A percentile compares a stretch with the other conserved stretches of the same genome.
phyloP scores from a whole-genome alignment of 176 grass and related monocot species.

The Phyllostachys edulis region DNA sequence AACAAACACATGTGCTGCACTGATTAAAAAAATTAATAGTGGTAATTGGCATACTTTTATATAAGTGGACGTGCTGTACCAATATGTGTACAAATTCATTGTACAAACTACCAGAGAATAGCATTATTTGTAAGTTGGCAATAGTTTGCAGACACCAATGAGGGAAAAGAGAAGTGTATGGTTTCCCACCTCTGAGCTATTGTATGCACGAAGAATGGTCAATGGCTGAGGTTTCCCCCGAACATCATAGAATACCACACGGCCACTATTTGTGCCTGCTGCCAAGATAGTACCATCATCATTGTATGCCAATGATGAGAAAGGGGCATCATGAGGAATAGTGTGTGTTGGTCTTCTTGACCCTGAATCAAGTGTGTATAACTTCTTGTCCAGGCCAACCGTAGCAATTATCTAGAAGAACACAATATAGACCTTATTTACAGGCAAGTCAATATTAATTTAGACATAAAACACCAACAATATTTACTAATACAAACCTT shows the following conservation, averaged over 20 bases:
- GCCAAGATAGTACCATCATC: constrained; percentile 88
- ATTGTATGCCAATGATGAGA: constrained; percentile 88
- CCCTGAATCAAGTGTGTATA: constrained; percentile 68
- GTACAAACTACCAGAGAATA: constrained; percentile 5
- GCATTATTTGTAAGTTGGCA: neutral
- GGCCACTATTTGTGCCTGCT: constrained; percentile 89
- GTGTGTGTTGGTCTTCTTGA: constrained; percentile 74
- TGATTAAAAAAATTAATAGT: neutral
- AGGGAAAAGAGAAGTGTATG: neutral
- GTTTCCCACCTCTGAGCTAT: constrained; percentile 78
- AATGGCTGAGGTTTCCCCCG: constrained; percentile 91
- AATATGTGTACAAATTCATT: constrained; percentile 11
- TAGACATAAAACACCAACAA: constrained; percentile 20
- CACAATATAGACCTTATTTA: constrained; percentile 24
- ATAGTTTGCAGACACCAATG: constrained; percentile 17
- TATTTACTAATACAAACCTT: constrained; percentile 64
- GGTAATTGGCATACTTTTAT: neutral
- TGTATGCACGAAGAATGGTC: constrained; percentile 85
- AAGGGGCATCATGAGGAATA: constrained; percentile 85
- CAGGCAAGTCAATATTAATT: constrained; percentile 17
- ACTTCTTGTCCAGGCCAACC: constrained; percentile 94
- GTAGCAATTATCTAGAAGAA: constrained; percentile 78
- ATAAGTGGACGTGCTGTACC: neutral
- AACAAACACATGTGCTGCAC: neutral
- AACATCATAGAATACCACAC: constrained; percentile 93